Evolutionary conservation across 2,329 filamentous ascomycete genomes (phyloP).

Genomic region (Trichoderma semiorbis): DNA sequence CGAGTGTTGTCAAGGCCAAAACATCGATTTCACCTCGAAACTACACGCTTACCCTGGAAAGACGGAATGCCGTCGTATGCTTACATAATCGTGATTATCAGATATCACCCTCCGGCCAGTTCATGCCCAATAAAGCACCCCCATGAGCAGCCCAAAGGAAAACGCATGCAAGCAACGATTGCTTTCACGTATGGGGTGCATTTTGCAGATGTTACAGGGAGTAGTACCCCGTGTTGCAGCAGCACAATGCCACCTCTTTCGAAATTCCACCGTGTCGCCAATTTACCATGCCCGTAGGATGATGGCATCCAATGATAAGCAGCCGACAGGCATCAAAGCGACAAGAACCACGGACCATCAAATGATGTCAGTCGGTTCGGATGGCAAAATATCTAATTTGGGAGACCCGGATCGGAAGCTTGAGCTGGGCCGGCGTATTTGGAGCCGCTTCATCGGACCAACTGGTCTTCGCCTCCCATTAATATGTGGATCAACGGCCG

Average conservation of each 20-base stretch:
- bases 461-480: background rate
- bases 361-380: background rate
- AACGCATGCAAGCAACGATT: background rate
- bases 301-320: background rate
- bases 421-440: background rate
- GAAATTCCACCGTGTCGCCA: background rate
- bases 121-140: background rate
- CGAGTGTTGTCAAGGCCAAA: background rate
- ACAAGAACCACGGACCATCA: background rate
- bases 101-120: background rate
- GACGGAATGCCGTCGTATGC: background rate
- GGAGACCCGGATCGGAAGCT: background rate
- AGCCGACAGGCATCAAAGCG: background rate
- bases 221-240: background rate
- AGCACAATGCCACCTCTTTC: background rate
- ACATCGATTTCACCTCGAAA: background rate
- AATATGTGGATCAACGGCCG: background rate
- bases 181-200: background rate
- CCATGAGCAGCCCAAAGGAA: background rate
- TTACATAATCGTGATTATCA: background rate
- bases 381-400: background rate
- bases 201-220: background rate
- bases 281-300: background rate
- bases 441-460: background rate
- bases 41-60: background rate